Conservation (phyloP, 805 yeast genomes). For the Wickerhamiella nectarea region DNA sequence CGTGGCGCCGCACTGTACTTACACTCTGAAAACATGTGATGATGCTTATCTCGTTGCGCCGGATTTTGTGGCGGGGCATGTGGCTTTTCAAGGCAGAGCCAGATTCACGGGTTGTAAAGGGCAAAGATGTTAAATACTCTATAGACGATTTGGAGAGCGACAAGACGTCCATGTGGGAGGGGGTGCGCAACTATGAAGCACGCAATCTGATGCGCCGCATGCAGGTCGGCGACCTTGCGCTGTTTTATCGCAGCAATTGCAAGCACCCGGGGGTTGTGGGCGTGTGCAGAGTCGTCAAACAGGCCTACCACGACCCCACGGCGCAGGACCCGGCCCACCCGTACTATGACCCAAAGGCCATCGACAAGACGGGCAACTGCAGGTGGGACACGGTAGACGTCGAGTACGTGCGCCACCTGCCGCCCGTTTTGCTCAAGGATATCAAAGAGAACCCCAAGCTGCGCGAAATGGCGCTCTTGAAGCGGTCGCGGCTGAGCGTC, state of each 20-base stretch:
- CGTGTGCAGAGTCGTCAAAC: constrained; percentile 23
- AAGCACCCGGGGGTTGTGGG: constrained; percentile 43
- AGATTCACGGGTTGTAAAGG: constrained; percentile 34
- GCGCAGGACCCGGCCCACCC: constrained; percentile 32
- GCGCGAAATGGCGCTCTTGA: constrained; percentile 33
- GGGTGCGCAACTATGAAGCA: constrained; percentile 47
- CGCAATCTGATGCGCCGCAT: constrained; percentile 37
- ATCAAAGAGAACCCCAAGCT: constrained; percentile 28
- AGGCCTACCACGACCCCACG: constrained; percentile 25
- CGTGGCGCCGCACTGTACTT: constrained; percentile 3
- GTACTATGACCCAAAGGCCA: constrained; percentile 37
- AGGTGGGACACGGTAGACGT: constrained; percentile 47
- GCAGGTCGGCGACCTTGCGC: constrained; percentile 34
- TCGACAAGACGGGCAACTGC: constrained; percentile 29
- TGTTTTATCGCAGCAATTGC: constrained; percentile 46
- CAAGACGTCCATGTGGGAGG: constrained; percentile 40
- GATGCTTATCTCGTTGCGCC: not conserved
- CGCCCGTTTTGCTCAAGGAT: constrained; percentile 32
- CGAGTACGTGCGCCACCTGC: constrained; percentile 31
- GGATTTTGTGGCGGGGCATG: not conserved
- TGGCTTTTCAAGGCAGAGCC: constrained; percentile 52
- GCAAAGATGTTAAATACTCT: constrained; percentile 37
- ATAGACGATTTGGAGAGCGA: constrained; percentile 31
- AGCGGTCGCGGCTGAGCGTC: constrained; percentile 39
- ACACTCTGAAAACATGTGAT: constrained; percentile 11